Conservation (phyloP, 306 rosid genomes). For the Cucumis sativus region Cucumber_9930_V3 NC_026659.2:4316001-4316500, state of each 20-base stretch:
- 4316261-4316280: not conserved
- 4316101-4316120: conserved; percentile 95
- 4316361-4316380: not conserved
- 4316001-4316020: not conserved
- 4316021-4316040: not conserved
- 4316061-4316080: conserved; percentile 28
- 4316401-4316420: conserved; percentile 39
- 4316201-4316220: conserved; percentile 64
- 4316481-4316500: not conserved
- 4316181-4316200: conserved; percentile 61
- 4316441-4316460: conserved; percentile 79
- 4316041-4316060: not conserved
- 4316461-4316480: conserved; percentile 74
- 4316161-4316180: conserved; percentile 72
- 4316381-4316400: not conserved
- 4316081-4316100: conserved; percentile 87
- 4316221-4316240: not conserved
- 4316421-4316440: conserved; percentile 94
- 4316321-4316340: not conserved
- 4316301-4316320: not conserved
- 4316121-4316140: conserved; percentile 67
- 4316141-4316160: conserved; percentile 67
- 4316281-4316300: not conserved
- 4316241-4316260: not conserved
- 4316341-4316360: not conserved